These are phyloP conservation scores for Colletotrichum caudatum DNA, from an alignment of 2,329 filamentous ascomycete genomes.

Conservation along the genomic window DNA sequence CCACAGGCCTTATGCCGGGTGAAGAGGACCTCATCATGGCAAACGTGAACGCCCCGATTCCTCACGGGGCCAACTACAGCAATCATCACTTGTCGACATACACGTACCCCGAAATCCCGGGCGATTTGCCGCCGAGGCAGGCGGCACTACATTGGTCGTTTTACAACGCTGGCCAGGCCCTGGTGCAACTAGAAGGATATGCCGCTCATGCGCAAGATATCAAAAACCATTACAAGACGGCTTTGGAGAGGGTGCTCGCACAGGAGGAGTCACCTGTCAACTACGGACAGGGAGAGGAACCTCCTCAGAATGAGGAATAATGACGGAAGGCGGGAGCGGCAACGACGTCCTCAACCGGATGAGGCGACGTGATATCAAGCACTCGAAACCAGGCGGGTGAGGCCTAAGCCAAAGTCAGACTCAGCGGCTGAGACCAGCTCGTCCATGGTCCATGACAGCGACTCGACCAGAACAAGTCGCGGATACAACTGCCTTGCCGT, in stretches of 20 bases:
- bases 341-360: background rate
- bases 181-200: slow-evolving; percentile 43
- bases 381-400: background rate
- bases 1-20: slow-evolving; percentile 4
- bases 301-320: slow-evolving; percentile 6
- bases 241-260: slow-evolving; percentile 45
- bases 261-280: slow-evolving; percentile 4
- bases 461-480: no score
- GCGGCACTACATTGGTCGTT: slow-evolving; percentile 41
- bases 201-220: slow-evolving; percentile 44
- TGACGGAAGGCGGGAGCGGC: background rate
- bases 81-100: slow-evolving; percentile 25
- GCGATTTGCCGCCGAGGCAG: slow-evolving; percentile 12
- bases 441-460: background rate
- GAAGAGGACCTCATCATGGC: slow-evolving; percentile 24
- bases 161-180: slow-evolving; percentile 41
- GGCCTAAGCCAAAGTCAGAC: background rate
- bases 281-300: background rate
- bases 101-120: slow-evolving; percentile 9
- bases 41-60: slow-evolving; percentile 21
- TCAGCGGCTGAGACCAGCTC: background rate
- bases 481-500: background rate
- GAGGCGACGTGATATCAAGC: background rate
- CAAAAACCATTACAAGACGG: slow-evolving; percentile 39
- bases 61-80: slow-evolving; percentile 22